phyloP scores from a whole-genome alignment of 176 grass and related monocot species.

The Oryza glaberrima region DNA sequence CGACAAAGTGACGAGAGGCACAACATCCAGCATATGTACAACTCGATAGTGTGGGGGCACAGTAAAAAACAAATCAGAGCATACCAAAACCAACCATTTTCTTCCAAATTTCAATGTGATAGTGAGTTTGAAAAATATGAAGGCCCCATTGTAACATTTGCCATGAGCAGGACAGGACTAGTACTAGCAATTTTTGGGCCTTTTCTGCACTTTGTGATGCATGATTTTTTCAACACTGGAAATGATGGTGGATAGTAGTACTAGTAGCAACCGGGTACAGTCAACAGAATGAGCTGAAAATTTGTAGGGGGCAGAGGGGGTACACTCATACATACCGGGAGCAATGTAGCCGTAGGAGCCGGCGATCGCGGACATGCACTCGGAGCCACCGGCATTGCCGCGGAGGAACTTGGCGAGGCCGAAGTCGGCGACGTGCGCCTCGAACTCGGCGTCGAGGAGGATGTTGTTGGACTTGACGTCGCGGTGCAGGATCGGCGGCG shows the following conservation, averaged over 20 bases:
- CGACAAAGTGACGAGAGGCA: slow-evolving; percentile 38
- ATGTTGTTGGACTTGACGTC: slow-evolving; percentile 99
- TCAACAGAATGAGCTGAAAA: neutral
- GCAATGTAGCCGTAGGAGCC: slow-evolving; percentile 97
- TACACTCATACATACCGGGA: slow-evolving; percentile 52
- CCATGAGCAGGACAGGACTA: no score
- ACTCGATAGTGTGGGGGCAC: slow-evolving; percentile 3
- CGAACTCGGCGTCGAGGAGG: slow-evolving; percentile 74
- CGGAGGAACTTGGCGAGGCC: slow-evolving; percentile 91
- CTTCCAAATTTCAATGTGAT: slow-evolving; percentile 19
- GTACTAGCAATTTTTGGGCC: neutral
- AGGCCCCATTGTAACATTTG: neutral
- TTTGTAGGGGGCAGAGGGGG: neutral
- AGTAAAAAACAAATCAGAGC: slow-evolving; percentile 32
- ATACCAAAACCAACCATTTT: slow-evolving; percentile 2
- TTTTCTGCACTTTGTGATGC: no score
- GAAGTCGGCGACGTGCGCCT: slow-evolving; percentile 91
- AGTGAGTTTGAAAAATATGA: neutral
- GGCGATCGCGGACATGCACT: slow-evolving; percentile 98
- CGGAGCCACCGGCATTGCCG: slow-evolving; percentile 63
- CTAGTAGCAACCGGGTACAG: neutral
- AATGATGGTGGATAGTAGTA: neutral
- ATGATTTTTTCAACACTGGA: slow-evolving; percentile 1
- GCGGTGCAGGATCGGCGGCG: slow-evolving; percentile 82
- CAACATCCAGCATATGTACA: slow-evolving; percentile 18